Base-by-base conservation (phyloP, 768 basidiomycete genomes). In the Arthromyces matolae region DNA sequence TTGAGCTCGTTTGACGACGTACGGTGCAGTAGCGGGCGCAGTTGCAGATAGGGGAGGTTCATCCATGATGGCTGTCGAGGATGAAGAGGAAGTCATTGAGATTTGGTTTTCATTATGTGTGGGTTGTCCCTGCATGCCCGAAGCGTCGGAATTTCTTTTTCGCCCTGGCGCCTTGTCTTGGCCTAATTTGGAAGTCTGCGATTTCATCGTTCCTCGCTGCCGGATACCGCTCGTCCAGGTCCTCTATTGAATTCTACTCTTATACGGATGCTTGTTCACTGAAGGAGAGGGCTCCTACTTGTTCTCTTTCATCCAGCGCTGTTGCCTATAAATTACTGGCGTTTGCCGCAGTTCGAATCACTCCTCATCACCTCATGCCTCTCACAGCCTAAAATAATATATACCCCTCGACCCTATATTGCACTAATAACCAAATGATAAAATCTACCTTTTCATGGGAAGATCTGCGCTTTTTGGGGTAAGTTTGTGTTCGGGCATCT, bases 41-140 rank as follows among this genome's bases (percentile, higher is more conserved):
- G 54, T 32, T 45, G 40, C 43, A 24, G 39, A 35, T 28, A 48
- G 45, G 27, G 50, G 24, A 13, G 47, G 35, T 25, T 55, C 51
- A 49, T 60, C 59, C 56, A 55, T 58, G 42, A 41, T 49, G 42
- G 47, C 33, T 24, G 49, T 52, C 24, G 47, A 34, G 49, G 52
- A 51, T 20, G 45, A 38, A 39, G 50, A 41, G 22, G n/a, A 41
- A 14, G 20, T 35, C 35, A 40, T n/a, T 6, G 51, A 44, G 41
- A 33, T 42, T 48, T 53, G 52, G 45, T 53, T 47, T 53, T 53
- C 52, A 56, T 53, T 31, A 42, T 45, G 14, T 25, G 16, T 32
- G 3, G 49, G 20, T 31, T 53, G 51, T 34, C 46, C 47, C 50
- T 54, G 50, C 50, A 49, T 49, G 42, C 52, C 52, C 57, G 53